Conservation (phyloP, 768 basidiomycete genomes). For the Piloderma croceum region DNA sequence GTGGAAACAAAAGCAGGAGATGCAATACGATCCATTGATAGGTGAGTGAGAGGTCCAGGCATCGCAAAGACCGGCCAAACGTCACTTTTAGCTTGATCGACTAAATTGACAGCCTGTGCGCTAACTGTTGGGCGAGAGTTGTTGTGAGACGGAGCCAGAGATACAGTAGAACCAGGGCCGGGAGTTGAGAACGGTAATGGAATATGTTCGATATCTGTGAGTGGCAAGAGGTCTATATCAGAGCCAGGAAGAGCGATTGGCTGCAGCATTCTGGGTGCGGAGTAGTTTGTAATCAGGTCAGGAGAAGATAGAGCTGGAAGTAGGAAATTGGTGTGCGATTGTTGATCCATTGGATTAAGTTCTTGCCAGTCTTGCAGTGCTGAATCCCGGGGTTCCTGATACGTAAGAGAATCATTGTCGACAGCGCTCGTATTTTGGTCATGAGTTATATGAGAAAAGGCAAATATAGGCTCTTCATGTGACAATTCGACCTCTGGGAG, state of each 20-base stretch:
- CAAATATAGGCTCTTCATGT: neutral
- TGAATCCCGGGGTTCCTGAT: too few relatives aligned
- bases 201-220: too few relatives aligned
- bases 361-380: too few relatives aligned
- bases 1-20: conserved; percentile 29
- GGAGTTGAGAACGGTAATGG: conserved; percentile 16
- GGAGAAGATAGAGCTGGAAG: too few relatives aligned
- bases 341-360: too few relatives aligned
- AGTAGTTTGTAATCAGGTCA: too few relatives aligned
- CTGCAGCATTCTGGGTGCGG: too few relatives aligned
- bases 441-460: neutral
- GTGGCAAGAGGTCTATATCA: too few relatives aligned
- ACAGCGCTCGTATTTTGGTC: too few relatives aligned
- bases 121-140: neutral
- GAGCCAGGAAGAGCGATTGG: too few relatives aligned
- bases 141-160: conserved; percentile 10
- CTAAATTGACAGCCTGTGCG: neutral
- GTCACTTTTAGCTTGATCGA: neutral
- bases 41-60: conserved; percentile 21
- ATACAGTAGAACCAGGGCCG: conserved; percentile 12
- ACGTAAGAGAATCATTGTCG: too few relatives aligned
- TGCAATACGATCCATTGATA: conserved; percentile 42
- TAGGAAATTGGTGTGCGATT: too few relatives aligned
- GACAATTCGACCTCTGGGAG: neutral
- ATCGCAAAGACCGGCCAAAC: conserved; percentile 21